phyloP scores from a whole-genome alignment of 73 alveolate genomes.

The Breviolum minutum region DNA sequence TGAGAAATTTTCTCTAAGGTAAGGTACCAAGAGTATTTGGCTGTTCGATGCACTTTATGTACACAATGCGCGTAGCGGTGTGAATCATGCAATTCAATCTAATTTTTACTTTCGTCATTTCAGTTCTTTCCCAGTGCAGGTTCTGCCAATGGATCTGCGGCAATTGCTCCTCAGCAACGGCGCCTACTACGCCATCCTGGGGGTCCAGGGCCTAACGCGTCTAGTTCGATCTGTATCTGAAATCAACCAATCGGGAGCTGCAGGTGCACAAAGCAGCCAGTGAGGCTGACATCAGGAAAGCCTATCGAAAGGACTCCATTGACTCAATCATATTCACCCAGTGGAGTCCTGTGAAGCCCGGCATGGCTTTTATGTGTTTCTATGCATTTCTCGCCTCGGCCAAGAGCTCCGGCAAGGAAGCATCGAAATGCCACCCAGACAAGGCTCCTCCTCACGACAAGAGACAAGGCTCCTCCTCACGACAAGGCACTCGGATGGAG shows the following conservation, averaged over 20 bases:
- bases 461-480: too few relatives aligned
- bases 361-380: neutral
- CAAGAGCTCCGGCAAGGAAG: neutral
- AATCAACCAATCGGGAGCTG: too few relatives aligned
- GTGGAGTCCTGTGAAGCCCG: neutral
- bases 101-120: too few relatives aligned
- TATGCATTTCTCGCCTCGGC: neutral
- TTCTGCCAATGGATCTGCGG: too few relatives aligned
- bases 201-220: neutral
- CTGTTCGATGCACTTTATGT: too few relatives aligned
- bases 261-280: conserved; percentile 41
- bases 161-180: too few relatives aligned
- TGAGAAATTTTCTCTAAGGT: too few relatives aligned
- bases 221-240: neutral
- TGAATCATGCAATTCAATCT: too few relatives aligned
- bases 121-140: too few relatives aligned
- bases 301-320: conserved; percentile 13
- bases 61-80: too few relatives aligned
- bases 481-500: conserved; percentile 7
- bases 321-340: neutral
- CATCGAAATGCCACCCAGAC: conserved; percentile 72
- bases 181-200: conserved; percentile 62
- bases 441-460: conserved; percentile 52
- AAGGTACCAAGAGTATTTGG: too few relatives aligned
- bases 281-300: conserved; percentile 60